Evolutionary conservation across 495 filamentous ascomycete species (phyloP).

Genomic region (Neurospora sp.): DNA sequence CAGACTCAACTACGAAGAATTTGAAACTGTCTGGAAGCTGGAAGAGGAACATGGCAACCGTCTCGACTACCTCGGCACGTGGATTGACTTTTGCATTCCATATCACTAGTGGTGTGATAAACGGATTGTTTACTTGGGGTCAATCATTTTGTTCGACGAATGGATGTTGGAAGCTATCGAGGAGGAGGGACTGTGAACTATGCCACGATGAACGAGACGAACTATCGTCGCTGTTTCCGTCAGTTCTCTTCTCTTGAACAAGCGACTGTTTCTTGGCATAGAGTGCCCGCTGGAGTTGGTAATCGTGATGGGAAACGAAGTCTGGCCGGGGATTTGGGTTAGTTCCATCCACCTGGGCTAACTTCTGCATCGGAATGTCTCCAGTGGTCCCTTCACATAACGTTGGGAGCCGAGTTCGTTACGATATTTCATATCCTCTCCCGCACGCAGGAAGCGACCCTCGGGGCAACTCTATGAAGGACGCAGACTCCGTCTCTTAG

Average conservation of each 20-base stretch:
- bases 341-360: neutral
- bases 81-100: constrained; percentile 71
- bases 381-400: neutral
- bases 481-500: neutral
- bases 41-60: constrained; percentile 43
- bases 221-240: neutral
- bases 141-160: neutral
- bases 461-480: neutral
- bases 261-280: neutral
- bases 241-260: neutral
- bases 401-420: neutral
- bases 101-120: constrained; percentile 15
- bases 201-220: neutral
- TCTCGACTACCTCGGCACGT: constrained; percentile 69
- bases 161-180: neutral
- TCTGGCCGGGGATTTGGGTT: neutral
- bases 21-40: constrained; percentile 57
- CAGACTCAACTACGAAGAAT: constrained; percentile 60
- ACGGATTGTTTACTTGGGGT: neutral
- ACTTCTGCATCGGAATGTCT: neutral
- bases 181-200: neutral
- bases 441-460: neutral
- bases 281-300: neutral
- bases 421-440: neutral
- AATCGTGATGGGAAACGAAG: neutral